Conservation (phyloP, 176 grass and related monocot genomes). For the Echinochloa phyllopogon region DNA sequence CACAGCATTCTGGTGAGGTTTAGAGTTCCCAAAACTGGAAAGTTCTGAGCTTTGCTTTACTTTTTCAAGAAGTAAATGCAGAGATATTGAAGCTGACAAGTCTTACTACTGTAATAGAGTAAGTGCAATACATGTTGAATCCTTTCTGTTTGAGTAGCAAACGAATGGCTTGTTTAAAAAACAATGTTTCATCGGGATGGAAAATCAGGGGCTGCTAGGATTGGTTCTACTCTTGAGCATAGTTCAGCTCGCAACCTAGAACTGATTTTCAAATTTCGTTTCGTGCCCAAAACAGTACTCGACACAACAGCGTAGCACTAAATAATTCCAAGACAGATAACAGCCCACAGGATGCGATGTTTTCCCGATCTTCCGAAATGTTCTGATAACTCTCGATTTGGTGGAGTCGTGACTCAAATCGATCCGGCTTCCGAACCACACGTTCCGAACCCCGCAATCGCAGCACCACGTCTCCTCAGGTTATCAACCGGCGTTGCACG, state of each 20-base stretch:
- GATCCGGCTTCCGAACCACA: too few species aligned
- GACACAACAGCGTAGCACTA: background rate
- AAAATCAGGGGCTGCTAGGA: background rate
- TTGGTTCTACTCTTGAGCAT: background rate
- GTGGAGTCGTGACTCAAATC: too few species aligned
- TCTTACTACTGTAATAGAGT: too few species aligned
- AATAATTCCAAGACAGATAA: background rate
- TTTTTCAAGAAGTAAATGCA: background rate
- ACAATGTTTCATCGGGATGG: background rate
- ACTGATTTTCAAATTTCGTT: background rate
- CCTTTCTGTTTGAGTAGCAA: background rate
- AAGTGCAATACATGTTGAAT: background rate
- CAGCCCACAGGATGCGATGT: background rate
- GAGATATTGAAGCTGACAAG: background rate
- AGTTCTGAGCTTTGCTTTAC: background rate
- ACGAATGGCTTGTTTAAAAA: background rate
- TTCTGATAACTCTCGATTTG: too few species aligned
- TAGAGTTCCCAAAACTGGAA: background rate
- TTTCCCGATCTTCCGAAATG: too few species aligned
- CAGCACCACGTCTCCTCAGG: too few species aligned
- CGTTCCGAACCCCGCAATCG: too few species aligned
- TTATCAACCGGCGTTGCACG: too few species aligned
- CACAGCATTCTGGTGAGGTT: background rate
- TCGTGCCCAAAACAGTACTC: background rate
- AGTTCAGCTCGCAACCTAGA: background rate